These are phyloP conservation scores for Lepidium campestre DNA, from an alignment of 441 rosid species.

Conservation along the genomic window DNA sequence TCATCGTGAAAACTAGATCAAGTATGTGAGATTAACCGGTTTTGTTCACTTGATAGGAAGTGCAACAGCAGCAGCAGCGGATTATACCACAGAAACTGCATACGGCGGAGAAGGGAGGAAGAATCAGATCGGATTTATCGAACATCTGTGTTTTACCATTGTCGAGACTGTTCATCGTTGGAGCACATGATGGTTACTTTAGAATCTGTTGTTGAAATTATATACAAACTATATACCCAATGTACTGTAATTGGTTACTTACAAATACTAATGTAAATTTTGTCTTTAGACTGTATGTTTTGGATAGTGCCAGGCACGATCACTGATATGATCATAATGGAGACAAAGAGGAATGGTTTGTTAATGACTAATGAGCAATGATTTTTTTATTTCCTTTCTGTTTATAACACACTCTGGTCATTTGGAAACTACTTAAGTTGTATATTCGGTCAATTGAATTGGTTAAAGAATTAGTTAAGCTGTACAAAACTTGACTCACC, in stretches of 20 bases:
- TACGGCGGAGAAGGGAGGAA: conserved; percentile 47
- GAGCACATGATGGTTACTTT: conserved; percentile 81
- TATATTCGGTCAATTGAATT: background rate
- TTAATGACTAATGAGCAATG: background rate
- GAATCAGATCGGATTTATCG: conserved; percentile 59
- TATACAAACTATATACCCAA: background rate
- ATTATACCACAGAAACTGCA: conserved; percentile 66
- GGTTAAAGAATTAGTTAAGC: too few species aligned
- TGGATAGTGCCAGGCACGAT: background rate
- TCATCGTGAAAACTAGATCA: background rate
- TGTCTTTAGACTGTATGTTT: background rate
- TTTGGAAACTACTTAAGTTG: background rate
- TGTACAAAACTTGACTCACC: too few species aligned
- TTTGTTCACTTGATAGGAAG: conserved; percentile 46
- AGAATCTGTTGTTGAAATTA: conserved; percentile 62
- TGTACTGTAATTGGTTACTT: background rate
- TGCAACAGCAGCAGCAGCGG: conserved; percentile 35
- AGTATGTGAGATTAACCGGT: background rate
- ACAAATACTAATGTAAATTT: background rate
- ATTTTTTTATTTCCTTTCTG: background rate
- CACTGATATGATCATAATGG: background rate
- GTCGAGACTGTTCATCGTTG: conserved; percentile 75
- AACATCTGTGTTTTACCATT: conserved; percentile 68
- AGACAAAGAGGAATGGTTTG: conserved; percentile 1
- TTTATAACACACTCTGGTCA: background rate